Conservation (phyloP, 2,329 filamentous ascomycete species). For the Neonectria ditissima region DNA sequence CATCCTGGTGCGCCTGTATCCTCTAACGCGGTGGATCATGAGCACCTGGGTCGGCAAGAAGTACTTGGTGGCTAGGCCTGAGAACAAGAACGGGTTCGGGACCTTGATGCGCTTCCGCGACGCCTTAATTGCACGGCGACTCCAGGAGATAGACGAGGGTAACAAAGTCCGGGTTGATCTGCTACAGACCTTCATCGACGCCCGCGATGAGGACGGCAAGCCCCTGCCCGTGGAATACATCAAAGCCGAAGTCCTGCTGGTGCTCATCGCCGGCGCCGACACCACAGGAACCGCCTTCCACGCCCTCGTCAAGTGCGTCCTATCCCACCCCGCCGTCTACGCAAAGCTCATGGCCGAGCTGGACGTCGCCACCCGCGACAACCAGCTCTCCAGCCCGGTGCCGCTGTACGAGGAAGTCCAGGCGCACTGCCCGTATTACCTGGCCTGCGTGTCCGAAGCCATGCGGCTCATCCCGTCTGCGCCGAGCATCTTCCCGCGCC, state of each 20-base stretch:
- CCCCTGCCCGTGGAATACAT: neutral
- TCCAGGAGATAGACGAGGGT: neutral
- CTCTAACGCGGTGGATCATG: neutral
- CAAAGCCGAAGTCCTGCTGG: neutral
- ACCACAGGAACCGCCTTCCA: neutral
- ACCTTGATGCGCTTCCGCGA: neutral
- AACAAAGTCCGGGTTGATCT: neutral
- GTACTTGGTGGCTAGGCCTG: neutral
- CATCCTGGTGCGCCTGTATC: constrained; percentile 58
- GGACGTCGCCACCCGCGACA: neutral
- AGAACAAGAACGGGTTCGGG: neutral
- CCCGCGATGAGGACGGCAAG: neutral
- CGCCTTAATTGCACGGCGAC: neutral
- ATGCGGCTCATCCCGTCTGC: neutral
- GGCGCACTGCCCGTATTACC: neutral
- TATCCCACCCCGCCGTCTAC: neutral
- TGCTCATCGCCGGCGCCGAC: neutral
- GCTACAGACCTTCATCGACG: neutral
- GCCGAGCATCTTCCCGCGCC: neutral
- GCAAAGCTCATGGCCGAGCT: neutral
- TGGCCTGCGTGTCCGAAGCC: neutral
- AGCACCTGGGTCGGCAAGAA: neutral
- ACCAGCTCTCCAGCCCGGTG: neutral
- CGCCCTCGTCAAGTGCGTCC: neutral
- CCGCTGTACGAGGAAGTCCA: neutral